phyloP scores from a whole-genome alignment of 2,329 filamentous ascomycete genomes.

The Penicillium sp. region DNA sequence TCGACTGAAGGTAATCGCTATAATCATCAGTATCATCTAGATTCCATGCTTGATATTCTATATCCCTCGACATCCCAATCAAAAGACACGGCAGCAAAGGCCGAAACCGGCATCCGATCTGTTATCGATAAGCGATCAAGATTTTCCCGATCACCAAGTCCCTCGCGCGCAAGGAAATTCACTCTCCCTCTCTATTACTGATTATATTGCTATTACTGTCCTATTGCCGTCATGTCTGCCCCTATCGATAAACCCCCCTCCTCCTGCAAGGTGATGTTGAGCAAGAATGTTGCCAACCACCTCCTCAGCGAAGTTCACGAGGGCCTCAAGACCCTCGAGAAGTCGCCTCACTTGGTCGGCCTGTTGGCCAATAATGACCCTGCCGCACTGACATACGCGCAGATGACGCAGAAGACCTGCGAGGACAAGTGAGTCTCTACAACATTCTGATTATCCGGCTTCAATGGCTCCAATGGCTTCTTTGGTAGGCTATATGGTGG shows the following conservation, averaged over 20 bases:
- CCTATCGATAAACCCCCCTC: conserved; percentile 28
- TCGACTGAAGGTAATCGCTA: background rate
- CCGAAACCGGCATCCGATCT: conserved; percentile 31
- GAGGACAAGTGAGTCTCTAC: conserved; percentile 75
- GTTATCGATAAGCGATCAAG: conserved; percentile 41
- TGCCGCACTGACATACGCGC: conserved; percentile 86
- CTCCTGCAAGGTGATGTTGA: conserved; percentile 88
- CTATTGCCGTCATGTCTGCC: conserved; percentile 29
- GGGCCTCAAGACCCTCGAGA: conserved; percentile 68
- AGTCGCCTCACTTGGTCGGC: conserved; percentile 76
- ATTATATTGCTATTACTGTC: background rate
- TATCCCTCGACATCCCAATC: background rate
- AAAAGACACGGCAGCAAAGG: conserved; percentile 9
- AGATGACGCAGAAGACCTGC: conserved; percentile 96
- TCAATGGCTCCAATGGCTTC: conserved; percentile 9
- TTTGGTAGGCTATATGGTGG: conserved; percentile 12
- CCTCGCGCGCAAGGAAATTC: conserved; percentile 10
- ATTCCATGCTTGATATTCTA: background rate
- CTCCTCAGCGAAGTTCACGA: conserved; percentile 75
- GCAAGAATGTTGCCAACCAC: conserved; percentile 79
- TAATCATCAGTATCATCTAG: background rate
- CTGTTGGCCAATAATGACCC: conserved; percentile 92
- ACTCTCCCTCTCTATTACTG: conserved; percentile 8
- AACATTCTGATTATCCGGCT: conserved; percentile 3
- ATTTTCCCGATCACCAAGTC: conserved; percentile 25